A percentile compares a stretch with the other conserved stretches of the same genome.
phyloP scores from a whole-genome alignment of 345 rosid genomes.

The Salix udensis region DNA sequence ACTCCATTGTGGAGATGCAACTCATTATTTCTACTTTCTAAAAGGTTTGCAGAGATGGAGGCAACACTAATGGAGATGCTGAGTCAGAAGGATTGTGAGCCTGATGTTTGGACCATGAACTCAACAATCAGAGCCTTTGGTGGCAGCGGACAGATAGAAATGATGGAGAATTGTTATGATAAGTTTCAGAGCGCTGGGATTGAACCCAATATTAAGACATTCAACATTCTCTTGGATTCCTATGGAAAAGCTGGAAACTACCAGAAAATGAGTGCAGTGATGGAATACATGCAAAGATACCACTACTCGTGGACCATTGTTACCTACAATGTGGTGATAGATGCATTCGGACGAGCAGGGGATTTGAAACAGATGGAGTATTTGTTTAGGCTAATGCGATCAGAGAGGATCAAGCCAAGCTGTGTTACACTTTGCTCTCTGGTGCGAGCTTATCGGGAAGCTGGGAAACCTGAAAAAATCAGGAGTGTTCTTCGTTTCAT shows the following conservation, averaged over 20 bases:
- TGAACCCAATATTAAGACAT: conserved; percentile 78
- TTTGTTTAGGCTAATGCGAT: conserved; percentile 71
- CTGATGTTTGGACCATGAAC: conserved; percentile 96
- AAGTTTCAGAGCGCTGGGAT: conserved; percentile 92
- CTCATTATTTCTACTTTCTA: conserved; percentile 25
- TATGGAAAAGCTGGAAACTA: conserved; percentile 72
- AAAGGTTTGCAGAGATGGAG: conserved; percentile 91
- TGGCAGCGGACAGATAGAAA: conserved; percentile 69
- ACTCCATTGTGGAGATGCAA: conserved; percentile 12
- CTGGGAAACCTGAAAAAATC: conserved; percentile 63
- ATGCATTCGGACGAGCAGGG: conserved; percentile 84
- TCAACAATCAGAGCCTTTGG: conserved; percentile 89
- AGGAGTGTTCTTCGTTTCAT: conserved; percentile 65
- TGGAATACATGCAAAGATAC: conserved; percentile 91
- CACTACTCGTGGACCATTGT: conserved; percentile 90
- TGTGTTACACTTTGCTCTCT: conserved; percentile 84
- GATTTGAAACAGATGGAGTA: conserved; percentile 88
- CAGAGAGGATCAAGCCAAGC: conserved; percentile 78
- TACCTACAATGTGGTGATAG: conserved; percentile 88
- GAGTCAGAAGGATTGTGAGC: conserved; percentile 54
- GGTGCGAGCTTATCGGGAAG: conserved; percentile 78
- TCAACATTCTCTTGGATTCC: conserved; percentile 80
- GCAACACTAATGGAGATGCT: conserved; percentile 75
- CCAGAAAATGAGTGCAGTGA: conserved; percentile 86
- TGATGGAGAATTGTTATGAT: conserved; percentile 88